These are phyloP conservation scores for Talaromyces sp. DNA, from an alignment of 2,329 filamentous ascomycete genomes.

Conservation along the genomic window DNA sequence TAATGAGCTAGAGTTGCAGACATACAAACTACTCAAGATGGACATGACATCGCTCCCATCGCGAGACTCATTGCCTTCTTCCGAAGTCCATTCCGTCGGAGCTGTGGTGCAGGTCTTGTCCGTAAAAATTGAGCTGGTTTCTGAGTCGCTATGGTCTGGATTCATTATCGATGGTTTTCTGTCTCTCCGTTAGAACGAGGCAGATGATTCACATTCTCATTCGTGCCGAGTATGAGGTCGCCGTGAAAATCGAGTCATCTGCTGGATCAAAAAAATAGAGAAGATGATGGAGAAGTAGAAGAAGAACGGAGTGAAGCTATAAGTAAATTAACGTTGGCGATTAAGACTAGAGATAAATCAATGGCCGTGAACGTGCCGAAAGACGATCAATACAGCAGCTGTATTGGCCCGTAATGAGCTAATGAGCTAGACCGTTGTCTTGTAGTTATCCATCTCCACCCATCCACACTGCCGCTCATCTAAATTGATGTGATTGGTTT, in stretches of 20 bases:
- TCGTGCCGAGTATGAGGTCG: too few species aligned
- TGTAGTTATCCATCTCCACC: neutral
- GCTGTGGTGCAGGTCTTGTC: slow-evolving; percentile 13
- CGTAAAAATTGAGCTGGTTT: slow-evolving; percentile 13
- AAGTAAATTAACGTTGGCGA: neutral
- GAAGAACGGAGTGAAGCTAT: neutral
- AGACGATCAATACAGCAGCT: neutral
- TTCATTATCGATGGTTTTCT: neutral
- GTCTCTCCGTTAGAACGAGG: neutral
- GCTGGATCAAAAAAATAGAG: neutral
- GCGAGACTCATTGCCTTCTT: neutral
- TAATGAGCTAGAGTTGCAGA: neutral
- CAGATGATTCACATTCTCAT: neutral
- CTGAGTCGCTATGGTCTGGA: slow-evolving; percentile 8
- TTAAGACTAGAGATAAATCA: neutral
- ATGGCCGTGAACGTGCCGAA: neutral
- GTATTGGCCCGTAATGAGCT: neutral
- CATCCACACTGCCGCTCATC: neutral
- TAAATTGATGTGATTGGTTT: neutral
- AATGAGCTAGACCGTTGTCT: neutral
- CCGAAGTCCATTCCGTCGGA: slow-evolving; percentile 17
- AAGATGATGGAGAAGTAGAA: neutral
- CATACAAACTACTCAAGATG: slow-evolving; percentile 18
- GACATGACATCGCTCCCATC: slow-evolving; percentile 15
- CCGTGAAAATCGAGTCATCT: neutral